Percentiles rank a stretch among this genome's conserved stretches.
phyloP scores from a whole-genome alignment of 139 green algal genomes.

The Chlamydomonas schloesseri region DNA sequence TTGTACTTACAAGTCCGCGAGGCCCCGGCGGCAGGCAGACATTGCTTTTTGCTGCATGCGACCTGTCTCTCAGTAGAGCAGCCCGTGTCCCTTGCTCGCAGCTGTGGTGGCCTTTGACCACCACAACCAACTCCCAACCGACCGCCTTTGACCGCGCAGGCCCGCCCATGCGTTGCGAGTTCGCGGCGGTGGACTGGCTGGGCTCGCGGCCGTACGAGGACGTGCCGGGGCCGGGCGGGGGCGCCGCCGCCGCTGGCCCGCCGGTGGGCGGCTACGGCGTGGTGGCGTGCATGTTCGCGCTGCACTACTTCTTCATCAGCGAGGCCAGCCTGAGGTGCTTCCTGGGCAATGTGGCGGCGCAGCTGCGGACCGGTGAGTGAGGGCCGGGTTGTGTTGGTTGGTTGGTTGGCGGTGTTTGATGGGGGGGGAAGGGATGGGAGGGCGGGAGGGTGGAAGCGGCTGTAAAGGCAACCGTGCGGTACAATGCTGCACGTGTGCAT shows the following conservation, averaged over 20 bases:
- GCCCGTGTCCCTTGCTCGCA: too few species aligned
- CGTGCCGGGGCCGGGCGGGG: background rate
- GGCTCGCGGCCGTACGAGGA: constrained; percentile 23
- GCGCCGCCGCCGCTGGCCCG: too few species aligned
- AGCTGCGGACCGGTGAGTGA: constrained; percentile 82
- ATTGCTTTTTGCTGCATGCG: too few species aligned
- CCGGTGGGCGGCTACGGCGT: constrained; percentile 69
- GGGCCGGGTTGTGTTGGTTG: too few species aligned
- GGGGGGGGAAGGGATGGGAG: background rate
- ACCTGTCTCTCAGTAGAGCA: too few species aligned
- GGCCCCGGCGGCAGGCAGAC: too few species aligned
- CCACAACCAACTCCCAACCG: background rate
- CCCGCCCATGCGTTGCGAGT: constrained; percentile 29
- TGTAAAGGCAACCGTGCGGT: background rate
- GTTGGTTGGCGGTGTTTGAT: background rate
- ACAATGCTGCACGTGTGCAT: too few species aligned
- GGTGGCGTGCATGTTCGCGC: constrained; percentile 94
- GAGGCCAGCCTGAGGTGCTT: constrained; percentile 79
- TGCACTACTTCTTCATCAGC: constrained; percentile 94
- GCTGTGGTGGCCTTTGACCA: too few species aligned
- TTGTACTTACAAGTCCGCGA: too few species aligned
- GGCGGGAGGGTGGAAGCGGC: too few species aligned
- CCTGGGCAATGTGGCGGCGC: constrained; percentile 85
- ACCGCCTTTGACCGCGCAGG: background rate
- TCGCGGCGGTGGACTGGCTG: constrained; percentile 50